Evolutionary conservation across 225 moss, liverwort and hornwort genomes (phyloP), one percentile per base, ranked within the genome.

Genomic region (Climacium dendroides): DNA sequence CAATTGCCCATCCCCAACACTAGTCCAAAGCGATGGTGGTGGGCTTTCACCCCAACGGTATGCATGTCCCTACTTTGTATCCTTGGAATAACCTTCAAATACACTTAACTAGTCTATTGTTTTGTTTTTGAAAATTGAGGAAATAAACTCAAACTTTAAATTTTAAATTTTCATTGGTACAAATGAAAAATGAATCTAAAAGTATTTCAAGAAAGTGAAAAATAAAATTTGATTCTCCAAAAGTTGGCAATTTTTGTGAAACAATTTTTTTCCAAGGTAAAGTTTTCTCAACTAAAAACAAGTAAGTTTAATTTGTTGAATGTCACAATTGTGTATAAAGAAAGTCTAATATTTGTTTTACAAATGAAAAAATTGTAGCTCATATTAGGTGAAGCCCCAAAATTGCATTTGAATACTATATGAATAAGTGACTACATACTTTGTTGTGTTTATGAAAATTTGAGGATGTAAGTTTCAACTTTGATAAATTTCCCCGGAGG

Each of bases 11-110:
- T 91, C 52, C 93, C 92, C 5, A 74, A 85, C 47, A 88, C 83
- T 52, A 84, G 22, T n/a, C 93, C 94, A 53, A 75, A 92, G 88
- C 73, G 92, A 34, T 43, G 47, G 23, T 95, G 93, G 95, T 94
- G 88, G 89, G 92, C 90, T 82, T 95, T 93, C 64, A 92, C 82
- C 4, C 93, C 95, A 7, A 91, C 84, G 17, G 82, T 81, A 63
- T 13, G 63, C 6, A 19, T 34, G 5, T 62, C 29, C 5, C 13
- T 34, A 9, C 62, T 80, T 62, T 63, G 11, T 61, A 61, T 43
- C 26, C 8, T 53, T 45, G 8, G 35, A 76, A 35, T 76, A 29
- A 35, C 35, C 13, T 23, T 53, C 23, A 50, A 50, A 3, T 14
- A 35, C 0, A 11, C 5, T 5, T 32, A 50, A 50, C 18, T 6